Percentiles rank a stretch among this genome's conserved stretches.
phyloP scores from a whole-genome alignment of 2,329 filamentous ascomycete genomes.

The Nigrospora oryzae region DNA sequence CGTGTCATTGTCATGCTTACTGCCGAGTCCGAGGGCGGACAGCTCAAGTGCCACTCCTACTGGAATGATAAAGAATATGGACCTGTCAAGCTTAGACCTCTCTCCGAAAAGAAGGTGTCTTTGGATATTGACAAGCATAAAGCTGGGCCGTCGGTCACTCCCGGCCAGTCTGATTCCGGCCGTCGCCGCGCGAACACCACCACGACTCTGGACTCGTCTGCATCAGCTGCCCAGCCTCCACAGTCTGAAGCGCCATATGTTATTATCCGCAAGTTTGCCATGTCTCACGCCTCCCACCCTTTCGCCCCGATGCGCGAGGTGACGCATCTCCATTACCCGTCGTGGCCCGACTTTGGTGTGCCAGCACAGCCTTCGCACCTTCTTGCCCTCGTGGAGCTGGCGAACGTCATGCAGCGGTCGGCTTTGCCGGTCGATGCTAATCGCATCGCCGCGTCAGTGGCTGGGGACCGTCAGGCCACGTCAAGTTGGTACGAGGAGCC shows the following conservation, averaged over 20 bases:
- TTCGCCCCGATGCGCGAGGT: slow-evolving; percentile 86
- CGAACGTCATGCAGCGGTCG: slow-evolving; percentile 62
- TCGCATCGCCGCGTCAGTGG: slow-evolving; percentile 22
- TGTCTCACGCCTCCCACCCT: slow-evolving; percentile 68
- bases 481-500: slow-evolving; percentile 51
- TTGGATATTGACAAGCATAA: slow-evolving; percentile 57
- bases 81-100: slow-evolving; percentile 60
- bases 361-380: slow-evolving; percentile 84
- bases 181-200: slow-evolving; percentile 48
- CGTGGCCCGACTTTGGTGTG: slow-evolving; percentile 96
- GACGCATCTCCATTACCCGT: slow-evolving; percentile 86
- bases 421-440: slow-evolving; percentile 38
- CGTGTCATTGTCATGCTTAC: slow-evolving; percentile 95
- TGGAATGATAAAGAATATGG: slow-evolving; percentile 80
- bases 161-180: slow-evolving; percentile 24
- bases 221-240: slow-evolving; percentile 17
- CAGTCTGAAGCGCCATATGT: slow-evolving; percentile 62
- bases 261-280: slow-evolving; percentile 76
- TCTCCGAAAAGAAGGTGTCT: slow-evolving; percentile 77
- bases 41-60: slow-evolving; percentile 91
- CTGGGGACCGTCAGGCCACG: slow-evolving; percentile 18
- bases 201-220: slow-evolving; percentile 26
- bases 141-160: slow-evolving; percentile 17
- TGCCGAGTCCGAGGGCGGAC: slow-evolving; percentile 85
- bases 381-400: slow-evolving; percentile 81